Base-by-base conservation (phyloP, 2,329 filamentous ascomycete genomes). In the Ascochyta pisi region DNA sequence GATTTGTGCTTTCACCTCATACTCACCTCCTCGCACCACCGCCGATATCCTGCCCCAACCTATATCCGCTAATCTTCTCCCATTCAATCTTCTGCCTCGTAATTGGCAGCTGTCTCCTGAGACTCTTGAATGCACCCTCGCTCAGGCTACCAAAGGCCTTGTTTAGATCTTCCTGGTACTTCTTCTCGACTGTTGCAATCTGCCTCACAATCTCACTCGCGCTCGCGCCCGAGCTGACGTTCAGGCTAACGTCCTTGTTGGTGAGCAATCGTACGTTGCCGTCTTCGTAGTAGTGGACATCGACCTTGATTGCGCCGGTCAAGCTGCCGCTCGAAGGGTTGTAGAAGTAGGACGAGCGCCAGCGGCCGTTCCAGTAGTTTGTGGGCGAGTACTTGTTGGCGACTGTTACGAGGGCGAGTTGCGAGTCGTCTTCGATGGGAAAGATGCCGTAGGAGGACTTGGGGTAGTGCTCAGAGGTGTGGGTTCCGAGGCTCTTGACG, bases 251-350 rank as follows among this genome's bases (percentile, higher is more conserved):
- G 10, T 89, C 81, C 79, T 97, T 97, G 70, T 86, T 89, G n/a
- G 95, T 97, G 61, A 94, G 83, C 57, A 99, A 84, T 2, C 95
- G 89, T 54, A 99, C 95, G 73, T 99, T 99, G 60, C 95, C 95
- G 74, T 99, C 96, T 79, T 99, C 95, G 81, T 99, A 99, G 83
- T 99, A 99, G 82, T 99, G 95, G 47, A 99, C 94, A 67, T 98
- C 93, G 50, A 97, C 91, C 76, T 94, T 92, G 77, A 98, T 88
- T 56, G 83, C 87, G 67, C 95, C 95, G 34, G 88, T 86, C 39
- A 98, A 80, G 43, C 82, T 82, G 62, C 83, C 82, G 3, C 85
- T 82, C 1, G 85, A 84, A 0, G 92, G 87, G 60, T 88, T 84
- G 76, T 90, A 89, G 68, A 89, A 84, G 81, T 98, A 98, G 49